Percentiles rank a stretch among this genome's conserved stretches.
These are phyloP conservation scores for Pistacia vera DNA, from an alignment of 345 rosid species.

Conservation along the genomic window DNA sequence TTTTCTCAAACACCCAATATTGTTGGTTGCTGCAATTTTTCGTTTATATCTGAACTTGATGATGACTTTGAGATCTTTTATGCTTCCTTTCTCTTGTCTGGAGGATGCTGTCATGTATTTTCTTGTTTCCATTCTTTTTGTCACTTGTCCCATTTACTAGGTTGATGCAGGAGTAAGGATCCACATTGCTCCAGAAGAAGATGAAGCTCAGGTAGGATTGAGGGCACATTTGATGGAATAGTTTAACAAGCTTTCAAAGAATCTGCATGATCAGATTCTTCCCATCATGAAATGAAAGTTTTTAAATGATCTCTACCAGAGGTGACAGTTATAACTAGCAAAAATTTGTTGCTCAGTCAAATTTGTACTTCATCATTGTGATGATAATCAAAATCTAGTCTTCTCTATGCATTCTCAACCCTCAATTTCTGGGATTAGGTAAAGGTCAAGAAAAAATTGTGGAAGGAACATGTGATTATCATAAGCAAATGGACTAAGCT, in stretches of 20 bases:
- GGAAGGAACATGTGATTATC: too few species aligned
- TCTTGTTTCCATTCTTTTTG: constrained; percentile 47
- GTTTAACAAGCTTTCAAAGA: constrained; percentile 73
- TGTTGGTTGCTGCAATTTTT: constrained; percentile 58
- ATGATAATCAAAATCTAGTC: neutral
- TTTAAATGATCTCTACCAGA: neutral
- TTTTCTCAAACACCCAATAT: constrained; percentile 58
- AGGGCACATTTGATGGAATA: constrained; percentile 52
- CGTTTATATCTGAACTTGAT: constrained; percentile 36
- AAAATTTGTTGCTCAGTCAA: neutral
- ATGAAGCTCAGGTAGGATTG: constrained; percentile 68
- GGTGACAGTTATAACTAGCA: neutral
- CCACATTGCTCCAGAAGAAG: constrained; percentile 48
- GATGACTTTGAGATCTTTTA: constrained; percentile 41
- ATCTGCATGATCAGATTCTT: constrained; percentile 47
- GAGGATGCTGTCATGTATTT: constrained; percentile 33
- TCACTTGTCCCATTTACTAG: constrained; percentile 32
- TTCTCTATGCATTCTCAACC: neutral
- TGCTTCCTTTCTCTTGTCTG: constrained; percentile 40
- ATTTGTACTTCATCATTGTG: neutral
- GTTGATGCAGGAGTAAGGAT: constrained; percentile 34
- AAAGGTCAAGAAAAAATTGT: neutral
- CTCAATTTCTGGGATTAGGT: neutral
- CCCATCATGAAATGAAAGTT: constrained; percentile 20
- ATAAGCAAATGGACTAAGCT: constrained; percentile 17